phyloP scores from a whole-genome alignment of 2,329 filamentous ascomycete genomes.

The Cytospora leucostoma region DNA sequence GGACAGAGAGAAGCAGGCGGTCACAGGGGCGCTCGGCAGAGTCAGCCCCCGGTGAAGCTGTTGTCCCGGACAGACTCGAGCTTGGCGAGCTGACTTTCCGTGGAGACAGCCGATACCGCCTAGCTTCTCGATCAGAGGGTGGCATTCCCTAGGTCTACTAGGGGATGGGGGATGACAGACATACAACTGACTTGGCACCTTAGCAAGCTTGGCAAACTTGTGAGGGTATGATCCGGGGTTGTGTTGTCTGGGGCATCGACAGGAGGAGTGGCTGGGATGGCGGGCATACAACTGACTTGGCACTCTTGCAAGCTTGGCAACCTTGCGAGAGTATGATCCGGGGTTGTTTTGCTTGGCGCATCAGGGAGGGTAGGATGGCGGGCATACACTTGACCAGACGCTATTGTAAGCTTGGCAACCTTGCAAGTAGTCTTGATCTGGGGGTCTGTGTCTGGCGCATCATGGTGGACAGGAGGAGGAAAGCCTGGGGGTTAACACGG shows the following conservation, averaged over 20 bases:
- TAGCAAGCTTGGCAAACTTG: not conserved
- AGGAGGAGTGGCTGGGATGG: not conserved
- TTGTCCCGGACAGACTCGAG: not conserved
- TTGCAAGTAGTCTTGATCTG: no score
- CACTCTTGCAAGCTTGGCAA: not conserved
- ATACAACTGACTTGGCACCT: not conserved
- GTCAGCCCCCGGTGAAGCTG: not conserved
- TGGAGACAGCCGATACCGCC: not conserved
- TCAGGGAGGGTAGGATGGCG: not conserved
- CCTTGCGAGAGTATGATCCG: not conserved
- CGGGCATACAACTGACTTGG: not conserved
- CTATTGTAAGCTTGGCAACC: no score
- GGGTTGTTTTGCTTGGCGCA: not conserved
- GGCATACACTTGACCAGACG: not conserved
- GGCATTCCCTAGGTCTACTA: not conserved
- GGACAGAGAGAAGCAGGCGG: not conserved
- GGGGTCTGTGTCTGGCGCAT: no score
- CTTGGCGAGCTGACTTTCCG: constrained; percentile 1
- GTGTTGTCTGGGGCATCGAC: not conserved
- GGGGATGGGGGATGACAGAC: not conserved
- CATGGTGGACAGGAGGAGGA: no score
- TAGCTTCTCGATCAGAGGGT: not conserved
- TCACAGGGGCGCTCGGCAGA: not conserved
- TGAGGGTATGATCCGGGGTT: not conserved
- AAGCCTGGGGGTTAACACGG: no score